Evolutionary conservation across 192 early-diverging fungal species (phyloP), one percentile per base, ranked within the genome.

Genomic region (Backusella luteola): DNA sequence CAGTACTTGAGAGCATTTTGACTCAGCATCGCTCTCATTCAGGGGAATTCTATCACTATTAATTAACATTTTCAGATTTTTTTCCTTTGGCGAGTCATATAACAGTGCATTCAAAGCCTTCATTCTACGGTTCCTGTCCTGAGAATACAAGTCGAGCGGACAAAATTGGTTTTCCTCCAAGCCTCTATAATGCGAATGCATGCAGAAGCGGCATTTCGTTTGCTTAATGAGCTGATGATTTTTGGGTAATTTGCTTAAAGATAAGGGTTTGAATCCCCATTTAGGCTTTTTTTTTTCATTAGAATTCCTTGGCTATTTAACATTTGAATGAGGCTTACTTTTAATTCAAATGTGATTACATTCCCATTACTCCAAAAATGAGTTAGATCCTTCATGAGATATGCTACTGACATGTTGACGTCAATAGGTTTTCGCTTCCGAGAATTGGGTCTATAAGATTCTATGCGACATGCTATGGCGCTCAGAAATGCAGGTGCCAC

Each of bases 171-270:
- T 29, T 46, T 68, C 6, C 1, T 69, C 69, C 17, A 76, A 19
- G 29, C 39, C 78, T 67, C 89, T 85, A 5, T 76, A 79, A 35
- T 85, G 75, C 66, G 88, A 84, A 67, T 94, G 87, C 91, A 94
- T 91, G 76, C 92, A 94, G 70, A 87, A 92, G 7, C 91, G 87
- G 52, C 92, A 94, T 6, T 83, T 86, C 17, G 76, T 77, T 29
- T 68, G 78, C 69, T 91, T 92, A 8, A 86, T 81, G 17, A 49
- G 75, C 11, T 63, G 56, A 29, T 63, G 56, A 29, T 63, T 26
- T 12, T 63, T 29, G 4, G 23, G 56, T 12, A 63, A 29, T 29
- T 26, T 29, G 3, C 26, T 29, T 29, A 63, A 8, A 1, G 87
- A 84, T 4, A 36, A 66, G 5, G 90, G 89, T 42, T 90, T 70